Percentiles rank a stretch among this genome's conserved stretches.
These are phyloP conservation scores for Juglanconis sp. DNA, from an alignment of 2,329 filamentous ascomycete genomes.

Conservation along the genomic window DNA sequence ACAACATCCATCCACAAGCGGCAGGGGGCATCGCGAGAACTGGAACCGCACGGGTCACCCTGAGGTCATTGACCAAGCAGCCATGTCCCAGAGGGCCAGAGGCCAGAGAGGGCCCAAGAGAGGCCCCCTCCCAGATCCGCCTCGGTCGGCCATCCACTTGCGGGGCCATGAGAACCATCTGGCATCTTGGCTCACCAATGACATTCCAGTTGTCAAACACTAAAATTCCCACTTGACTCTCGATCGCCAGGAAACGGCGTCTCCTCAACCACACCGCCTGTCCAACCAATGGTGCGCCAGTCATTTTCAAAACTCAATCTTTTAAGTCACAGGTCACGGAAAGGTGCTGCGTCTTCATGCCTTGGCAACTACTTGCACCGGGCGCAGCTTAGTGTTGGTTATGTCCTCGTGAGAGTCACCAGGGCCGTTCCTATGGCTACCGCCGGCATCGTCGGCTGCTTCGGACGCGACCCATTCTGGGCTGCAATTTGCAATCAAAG, in stretches of 20 bases:
- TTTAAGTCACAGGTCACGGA: neutral
- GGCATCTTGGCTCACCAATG: conserved; percentile 6
- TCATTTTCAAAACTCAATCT: neutral
- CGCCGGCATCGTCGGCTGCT: neutral
- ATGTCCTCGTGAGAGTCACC: neutral
- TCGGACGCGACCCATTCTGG: neutral
- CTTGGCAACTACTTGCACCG: neutral
- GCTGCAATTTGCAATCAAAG: neutral
- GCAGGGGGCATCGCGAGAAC: neutral
- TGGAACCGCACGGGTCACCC: conserved; percentile 10
- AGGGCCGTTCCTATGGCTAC: neutral
- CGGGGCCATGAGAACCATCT: conserved; percentile 8
- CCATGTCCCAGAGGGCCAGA: neutral
- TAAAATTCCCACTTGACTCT: conserved; percentile 11
- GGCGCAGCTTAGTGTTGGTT: neutral
- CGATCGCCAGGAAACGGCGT: conserved; percentile 8
- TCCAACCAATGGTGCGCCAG: conserved; percentile 14
- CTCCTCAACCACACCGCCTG: conserved; percentile 16
- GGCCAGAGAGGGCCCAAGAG: neutral
- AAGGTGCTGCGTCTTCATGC: too few species aligned
- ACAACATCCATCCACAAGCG: too few species aligned
- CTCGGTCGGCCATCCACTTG: neutral
- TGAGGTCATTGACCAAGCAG: conserved; percentile 9
- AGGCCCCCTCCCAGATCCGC: neutral
- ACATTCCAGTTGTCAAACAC: conserved; percentile 1